Base-by-base conservation (phyloP, 495 filamentous ascomycete species). In the Poronia punctata region DNA sequence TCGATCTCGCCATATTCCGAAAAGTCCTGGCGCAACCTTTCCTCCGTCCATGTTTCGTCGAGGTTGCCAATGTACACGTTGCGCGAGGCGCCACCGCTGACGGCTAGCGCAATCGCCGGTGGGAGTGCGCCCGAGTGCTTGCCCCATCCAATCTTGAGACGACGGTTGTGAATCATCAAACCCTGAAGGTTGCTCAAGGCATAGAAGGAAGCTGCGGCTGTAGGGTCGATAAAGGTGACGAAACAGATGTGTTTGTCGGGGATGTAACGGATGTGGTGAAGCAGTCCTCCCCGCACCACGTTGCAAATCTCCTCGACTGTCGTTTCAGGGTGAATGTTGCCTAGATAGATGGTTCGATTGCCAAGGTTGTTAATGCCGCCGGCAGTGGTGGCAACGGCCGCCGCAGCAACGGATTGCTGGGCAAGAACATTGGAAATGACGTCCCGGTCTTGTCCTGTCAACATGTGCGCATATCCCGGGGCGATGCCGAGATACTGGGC, bases 241-340 rank as follows among this genome's bases (percentile, higher is more conserved):
- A 98, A 98, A 71, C 92, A 98, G 52, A 97, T 98, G 64, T 98
- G 92, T 74, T 98, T 98, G 69, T 98, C 92, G 18, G 92, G 93
- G 51, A 98, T 98, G 66, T 96, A 98, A 38, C 92, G 87, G 63
- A 98, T 92, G 61, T 98, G 92, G 60, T 98, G 92, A 54, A 98
- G 70, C 43, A 96, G 70, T 46, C 89, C 89, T 29, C 89, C 89
- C 35, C 89, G 80, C 19, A 96, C 89, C 33, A 96, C 89, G 53
- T 96, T 96, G 70, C 89, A 96, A 60, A 96, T 96, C 61, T 95
- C 92, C 64, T 97, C 92, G 50, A 96, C 90, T 2, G 92, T 97
- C 1, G 92, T 98, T 65, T 98, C 92, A 0, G 92, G 92, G 61
- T 98, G 92, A 50, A 98, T 98, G 65, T 98, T 98, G 48, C 92